Evolutionary conservation across 176 grass and related monocot species (phyloP).

Genomic region (Phoenix roebelenii): DNA sequence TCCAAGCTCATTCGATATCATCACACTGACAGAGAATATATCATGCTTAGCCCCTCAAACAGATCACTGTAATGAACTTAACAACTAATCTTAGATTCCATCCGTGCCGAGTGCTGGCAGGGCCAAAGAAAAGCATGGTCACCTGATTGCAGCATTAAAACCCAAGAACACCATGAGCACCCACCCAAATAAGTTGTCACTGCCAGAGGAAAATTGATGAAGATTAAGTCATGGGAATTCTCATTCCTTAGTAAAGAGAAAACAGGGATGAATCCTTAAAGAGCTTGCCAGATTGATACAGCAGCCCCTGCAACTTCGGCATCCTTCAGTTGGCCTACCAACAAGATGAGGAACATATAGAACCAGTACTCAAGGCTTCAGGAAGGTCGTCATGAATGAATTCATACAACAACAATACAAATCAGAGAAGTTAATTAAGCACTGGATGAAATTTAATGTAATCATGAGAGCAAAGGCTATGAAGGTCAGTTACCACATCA

Average conservation of each 20-base stretch:
- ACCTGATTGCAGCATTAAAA: slow-evolving; percentile 88
- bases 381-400: neutral
- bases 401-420: too few relatives aligned
- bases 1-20: slow-evolving; percentile 85
- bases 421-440: too few relatives aligned
- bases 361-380: slow-evolving; percentile 75
- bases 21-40: slow-evolving; percentile 30
- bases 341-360: slow-evolving; percentile 76
- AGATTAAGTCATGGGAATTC: neutral
- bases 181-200: slow-evolving; percentile 72
- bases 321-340: slow-evolving; percentile 61
- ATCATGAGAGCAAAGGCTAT: too few relatives aligned
- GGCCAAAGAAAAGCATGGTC: neutral
- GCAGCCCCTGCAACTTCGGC: slow-evolving; percentile 78
- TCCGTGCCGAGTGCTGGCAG: too few relatives aligned
- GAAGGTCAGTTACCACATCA: slow-evolving; percentile 46
- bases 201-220: slow-evolving; percentile 12
- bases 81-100: too few relatives aligned
- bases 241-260: neutral
- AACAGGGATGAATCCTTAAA: neutral
- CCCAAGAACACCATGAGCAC: slow-evolving; percentile 92
- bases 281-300: slow-evolving; percentile 64
- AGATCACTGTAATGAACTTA: too few relatives aligned
- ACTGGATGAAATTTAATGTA: too few relatives aligned
- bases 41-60: neutral